These are phyloP conservation scores for Termitomyces sp. DNA, from an alignment of 768 basidiomycete species.

Conservation along the genomic window DNA sequence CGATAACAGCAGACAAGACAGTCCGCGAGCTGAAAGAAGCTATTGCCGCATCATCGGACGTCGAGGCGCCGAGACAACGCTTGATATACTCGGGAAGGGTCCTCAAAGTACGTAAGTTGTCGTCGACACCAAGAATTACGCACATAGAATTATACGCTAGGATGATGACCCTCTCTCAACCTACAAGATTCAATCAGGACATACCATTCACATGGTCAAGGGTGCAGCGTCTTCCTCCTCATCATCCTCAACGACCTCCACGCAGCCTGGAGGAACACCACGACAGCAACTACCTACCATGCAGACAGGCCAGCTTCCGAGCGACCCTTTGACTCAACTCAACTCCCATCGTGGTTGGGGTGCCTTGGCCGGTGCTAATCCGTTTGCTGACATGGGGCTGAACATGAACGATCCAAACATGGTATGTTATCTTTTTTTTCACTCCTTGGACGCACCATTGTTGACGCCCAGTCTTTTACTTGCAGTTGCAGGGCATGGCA, in stretches of 20 bases:
- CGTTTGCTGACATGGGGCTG: slow-evolving; percentile 85
- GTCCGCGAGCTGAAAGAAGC: slow-evolving; percentile 88
- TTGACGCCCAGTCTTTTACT: not conserved
- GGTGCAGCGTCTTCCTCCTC: slow-evolving; percentile 56
- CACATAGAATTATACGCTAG: slow-evolving; percentile 25
- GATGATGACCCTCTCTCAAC: slow-evolving; percentile 77
- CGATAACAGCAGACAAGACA: slow-evolving; percentile 75
- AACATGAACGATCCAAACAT: slow-evolving; percentile 94
- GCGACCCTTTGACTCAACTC: slow-evolving; percentile 79
- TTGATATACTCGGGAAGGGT: slow-evolving; percentile 91
- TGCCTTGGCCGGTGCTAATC: slow-evolving; percentile 81
- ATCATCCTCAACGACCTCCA: slow-evolving; percentile 20
- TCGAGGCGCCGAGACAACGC: slow-evolving; percentile 81
- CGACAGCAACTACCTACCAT: slow-evolving; percentile 67
- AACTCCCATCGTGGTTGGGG: slow-evolving; percentile 78
- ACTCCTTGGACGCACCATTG: not conserved
- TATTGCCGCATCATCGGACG: slow-evolving; percentile 81
- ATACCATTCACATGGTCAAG: slow-evolving; percentile 94
- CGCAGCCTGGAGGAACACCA: slow-evolving; percentile 10
- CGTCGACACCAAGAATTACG: not conserved
- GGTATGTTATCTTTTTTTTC: slow-evolving; percentile 44
- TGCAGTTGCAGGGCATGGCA: slow-evolving; percentile 79
- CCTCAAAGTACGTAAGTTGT: slow-evolving; percentile 46
- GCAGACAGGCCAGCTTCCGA: slow-evolving; percentile 87
- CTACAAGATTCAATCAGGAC: slow-evolving; percentile 87